Percentiles rank a stretch among this genome's conserved stretches.
These are phyloP conservation scores for Aspergillus sp. DNA, from an alignment of 2,329 filamentous ascomycete species.

Conservation along the genomic window DNA sequence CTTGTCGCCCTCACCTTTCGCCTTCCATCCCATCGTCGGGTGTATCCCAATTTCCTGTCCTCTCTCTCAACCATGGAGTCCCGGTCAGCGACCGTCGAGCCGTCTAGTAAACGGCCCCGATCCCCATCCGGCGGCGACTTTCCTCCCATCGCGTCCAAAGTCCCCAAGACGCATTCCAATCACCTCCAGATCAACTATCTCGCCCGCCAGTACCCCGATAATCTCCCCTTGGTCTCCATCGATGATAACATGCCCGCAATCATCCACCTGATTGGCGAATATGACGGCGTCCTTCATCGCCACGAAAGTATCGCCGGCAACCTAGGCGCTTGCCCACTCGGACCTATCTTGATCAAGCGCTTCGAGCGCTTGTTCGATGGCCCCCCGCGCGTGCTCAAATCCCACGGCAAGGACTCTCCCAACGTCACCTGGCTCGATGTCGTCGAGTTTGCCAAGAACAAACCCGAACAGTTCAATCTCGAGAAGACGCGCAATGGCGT, in stretches of 20 bases:
- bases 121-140: conserved; percentile 43
- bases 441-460: conserved; percentile 77
- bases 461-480: conserved; percentile 74
- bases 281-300: conserved; percentile 79
- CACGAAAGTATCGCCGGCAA: conserved; percentile 86
- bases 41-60: conserved; percentile 1
- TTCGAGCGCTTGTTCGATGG: conserved; percentile 86
- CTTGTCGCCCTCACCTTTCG: conserved; percentile 2
- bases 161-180: conserved; percentile 54
- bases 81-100: conserved; percentile 34
- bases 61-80: conserved; percentile 31
- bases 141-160: conserved; percentile 46
- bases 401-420: conserved; percentile 58
- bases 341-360: conserved; percentile 78
- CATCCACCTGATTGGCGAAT: conserved; percentile 70
- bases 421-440: conserved; percentile 80
- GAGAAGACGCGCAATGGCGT: conserved; percentile 66
- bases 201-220: conserved; percentile 60
- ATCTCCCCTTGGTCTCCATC: conserved; percentile 61
- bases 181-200: conserved; percentile 69
- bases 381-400: conserved; percentile 66
- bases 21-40: not conserved
- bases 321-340: conserved; percentile 77
- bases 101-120: conserved; percentile 45
- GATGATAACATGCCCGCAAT: conserved; percentile 74